phyloP scores from a whole-genome alignment of 2,329 filamentous ascomycete species.

The Cladosporium austrohemisphaericum region DNA sequence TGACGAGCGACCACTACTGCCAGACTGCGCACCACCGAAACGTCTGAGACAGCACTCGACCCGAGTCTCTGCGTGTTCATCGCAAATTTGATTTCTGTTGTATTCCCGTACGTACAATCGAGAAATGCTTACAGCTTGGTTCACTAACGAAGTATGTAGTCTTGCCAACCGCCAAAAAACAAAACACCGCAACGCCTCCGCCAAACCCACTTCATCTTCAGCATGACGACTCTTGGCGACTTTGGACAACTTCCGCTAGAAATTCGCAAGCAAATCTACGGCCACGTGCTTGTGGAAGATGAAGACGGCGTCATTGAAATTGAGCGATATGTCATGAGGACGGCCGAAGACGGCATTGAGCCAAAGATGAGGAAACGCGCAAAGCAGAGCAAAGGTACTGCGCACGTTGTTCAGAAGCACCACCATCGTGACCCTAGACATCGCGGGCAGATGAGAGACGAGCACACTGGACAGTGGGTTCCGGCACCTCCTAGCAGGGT shows the following conservation, averaged over 20 bases:
- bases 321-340: not conserved
- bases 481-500: not conserved
- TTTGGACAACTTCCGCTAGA: constrained; percentile 18
- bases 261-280: constrained; percentile 22
- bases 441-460: not conserved
- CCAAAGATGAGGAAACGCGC: too few species aligned
- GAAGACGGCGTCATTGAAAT: not conserved
- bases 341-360: too few species aligned
- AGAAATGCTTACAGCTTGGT: too few species aligned
- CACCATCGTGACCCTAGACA: not conserved
- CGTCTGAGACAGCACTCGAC: too few species aligned
- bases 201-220: not conserved
- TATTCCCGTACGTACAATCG: too few species aligned
- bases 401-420: not conserved
- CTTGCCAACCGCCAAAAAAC: too few species aligned
- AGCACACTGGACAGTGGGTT: not conserved
- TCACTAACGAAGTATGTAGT: too few species aligned
- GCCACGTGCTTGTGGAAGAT: constrained; percentile 15
- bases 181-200: too few species aligned
- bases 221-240: not conserved
- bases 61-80: too few species aligned
- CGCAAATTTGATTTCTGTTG: too few species aligned
- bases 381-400: not conserved
- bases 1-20: too few species aligned
- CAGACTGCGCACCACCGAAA: too few species aligned